Conservation (phyloP, 257 asterid species). For the Solanum lycopersicoides region DNA sequence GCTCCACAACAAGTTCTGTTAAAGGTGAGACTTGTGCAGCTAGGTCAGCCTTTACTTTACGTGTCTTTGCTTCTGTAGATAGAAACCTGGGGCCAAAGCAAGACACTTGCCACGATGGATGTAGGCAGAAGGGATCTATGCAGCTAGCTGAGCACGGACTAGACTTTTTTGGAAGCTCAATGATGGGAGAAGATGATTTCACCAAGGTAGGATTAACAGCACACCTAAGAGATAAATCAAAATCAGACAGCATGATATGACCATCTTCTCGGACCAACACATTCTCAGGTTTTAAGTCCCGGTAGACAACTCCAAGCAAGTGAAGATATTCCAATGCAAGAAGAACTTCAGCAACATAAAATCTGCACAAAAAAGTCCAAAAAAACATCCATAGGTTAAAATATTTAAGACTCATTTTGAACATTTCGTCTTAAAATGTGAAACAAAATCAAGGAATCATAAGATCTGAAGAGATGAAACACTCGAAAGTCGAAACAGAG, state of each 20-base stretch:
- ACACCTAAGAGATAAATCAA: conserved; percentile 61
- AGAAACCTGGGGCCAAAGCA: conserved; percentile 32
- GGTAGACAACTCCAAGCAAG: conserved; percentile 76
- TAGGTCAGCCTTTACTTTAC: conserved; percentile 32
- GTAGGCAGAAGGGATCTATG: conserved; percentile 15
- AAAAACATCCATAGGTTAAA: neutral
- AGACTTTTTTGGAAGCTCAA: conserved; percentile 18
- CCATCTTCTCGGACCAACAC: conserved; percentile 69
- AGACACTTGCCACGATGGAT: conserved; percentile 49
- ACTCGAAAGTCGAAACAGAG: neutral
- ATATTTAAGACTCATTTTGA: neutral
- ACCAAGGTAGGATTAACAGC: conserved; percentile 59
- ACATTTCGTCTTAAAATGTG: neutral
- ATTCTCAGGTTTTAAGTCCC: conserved; percentile 79
- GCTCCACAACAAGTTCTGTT: conserved; percentile 57
- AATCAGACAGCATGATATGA: conserved; percentile 78
- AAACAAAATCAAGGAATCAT: neutral
- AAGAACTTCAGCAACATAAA: conserved; percentile 70
- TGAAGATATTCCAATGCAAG: conserved; percentile 73
- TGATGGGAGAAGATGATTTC: neutral
- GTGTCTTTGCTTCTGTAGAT: conserved; percentile 17
- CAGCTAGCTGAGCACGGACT: conserved; percentile 2
- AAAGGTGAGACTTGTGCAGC: conserved; percentile 7
- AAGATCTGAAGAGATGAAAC: neutral
- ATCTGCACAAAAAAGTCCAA: conserved; percentile 24